Conservation (phyloP, 306 rosid genomes). For the Chamaecrista fasciculata region DNA sequence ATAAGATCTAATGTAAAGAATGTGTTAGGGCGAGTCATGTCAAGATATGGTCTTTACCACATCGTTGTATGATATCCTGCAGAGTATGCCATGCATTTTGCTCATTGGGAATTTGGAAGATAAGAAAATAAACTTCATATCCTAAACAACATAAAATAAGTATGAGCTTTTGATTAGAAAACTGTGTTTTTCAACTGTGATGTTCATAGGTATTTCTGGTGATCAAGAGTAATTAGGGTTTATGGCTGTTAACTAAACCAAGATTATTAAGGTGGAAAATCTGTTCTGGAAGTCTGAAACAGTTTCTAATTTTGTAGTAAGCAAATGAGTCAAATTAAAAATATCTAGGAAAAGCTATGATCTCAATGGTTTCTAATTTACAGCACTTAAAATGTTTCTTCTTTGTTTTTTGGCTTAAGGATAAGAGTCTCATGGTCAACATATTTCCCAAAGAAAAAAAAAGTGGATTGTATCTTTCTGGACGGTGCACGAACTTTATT, state of each 20-base stretch:
- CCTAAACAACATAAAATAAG: background rate
- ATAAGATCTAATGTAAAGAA: background rate
- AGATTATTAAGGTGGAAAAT: background rate
- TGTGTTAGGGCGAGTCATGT: background rate
- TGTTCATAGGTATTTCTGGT: background rate
- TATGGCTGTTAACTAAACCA: background rate
- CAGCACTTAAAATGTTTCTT: background rate
- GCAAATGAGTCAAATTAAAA: background rate
- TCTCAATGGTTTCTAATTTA: background rate
- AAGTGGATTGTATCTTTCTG: background rate
- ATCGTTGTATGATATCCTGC: background rate
- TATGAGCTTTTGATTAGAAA: background rate
- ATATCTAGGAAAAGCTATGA: background rate
- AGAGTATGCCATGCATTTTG: background rate
- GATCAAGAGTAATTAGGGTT: background rate
- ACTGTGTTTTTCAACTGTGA: background rate
- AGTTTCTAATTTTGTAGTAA: background rate
- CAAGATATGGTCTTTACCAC: constrained; percentile 11
- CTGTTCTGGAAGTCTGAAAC: background rate
- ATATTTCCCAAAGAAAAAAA: background rate
- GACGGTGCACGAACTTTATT: background rate
- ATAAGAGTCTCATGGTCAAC: background rate
- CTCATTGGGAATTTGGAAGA: background rate
- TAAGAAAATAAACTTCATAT: background rate
- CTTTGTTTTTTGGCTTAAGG: background rate